Evolutionary conservation across 2,329 filamentous ascomycete species (phyloP).

Genomic region (Sclerotinia minor): DNA sequence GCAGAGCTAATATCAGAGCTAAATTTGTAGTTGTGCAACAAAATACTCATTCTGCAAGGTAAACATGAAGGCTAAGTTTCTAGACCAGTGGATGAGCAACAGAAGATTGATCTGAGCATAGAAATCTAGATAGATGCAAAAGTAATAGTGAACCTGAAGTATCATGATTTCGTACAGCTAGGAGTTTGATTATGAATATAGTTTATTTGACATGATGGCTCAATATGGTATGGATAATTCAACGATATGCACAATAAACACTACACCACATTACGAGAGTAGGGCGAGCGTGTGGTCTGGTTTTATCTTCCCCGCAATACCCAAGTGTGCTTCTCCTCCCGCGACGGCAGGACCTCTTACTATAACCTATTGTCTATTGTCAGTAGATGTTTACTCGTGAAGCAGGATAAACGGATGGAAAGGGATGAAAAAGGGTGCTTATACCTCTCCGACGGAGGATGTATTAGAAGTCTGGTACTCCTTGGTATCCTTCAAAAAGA

Average conservation of each 20-base stretch:
- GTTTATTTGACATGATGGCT: constrained; percentile 7
- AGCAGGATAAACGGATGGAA: constrained; percentile 21
- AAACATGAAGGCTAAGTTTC: not conserved
- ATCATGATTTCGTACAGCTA: not conserved
- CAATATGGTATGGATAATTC: constrained; percentile 1
- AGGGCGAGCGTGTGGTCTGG: constrained; percentile 70
- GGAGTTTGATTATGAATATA: constrained; percentile 7
- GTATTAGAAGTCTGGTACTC: constrained; percentile 64
- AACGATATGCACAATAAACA: constrained; percentile 9
- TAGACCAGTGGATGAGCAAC: constrained; percentile 4
- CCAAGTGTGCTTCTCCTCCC: constrained; percentile 63
- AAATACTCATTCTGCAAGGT: not conserved
- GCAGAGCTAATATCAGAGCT: not conserved
- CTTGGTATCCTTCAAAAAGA: constrained; percentile 67
- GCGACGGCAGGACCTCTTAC: constrained; percentile 73
- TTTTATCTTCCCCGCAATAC: constrained; percentile 63
- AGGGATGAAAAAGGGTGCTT: constrained; percentile 35
- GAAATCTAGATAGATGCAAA: not conserved
- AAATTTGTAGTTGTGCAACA: constrained; percentile 19
- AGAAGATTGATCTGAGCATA: not conserved
- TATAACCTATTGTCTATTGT: constrained; percentile 54
- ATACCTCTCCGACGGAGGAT: constrained; percentile 62
- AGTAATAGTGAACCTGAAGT: not conserved
- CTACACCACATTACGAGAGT: constrained; percentile 18
- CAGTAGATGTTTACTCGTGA: constrained; percentile 3